Percentiles rank a stretch among this genome's conserved stretches.
These are phyloP conservation scores for Aspergillus affinis DNA, from an alignment of 495 filamentous ascomycete species.

Conservation along the genomic window DNA sequence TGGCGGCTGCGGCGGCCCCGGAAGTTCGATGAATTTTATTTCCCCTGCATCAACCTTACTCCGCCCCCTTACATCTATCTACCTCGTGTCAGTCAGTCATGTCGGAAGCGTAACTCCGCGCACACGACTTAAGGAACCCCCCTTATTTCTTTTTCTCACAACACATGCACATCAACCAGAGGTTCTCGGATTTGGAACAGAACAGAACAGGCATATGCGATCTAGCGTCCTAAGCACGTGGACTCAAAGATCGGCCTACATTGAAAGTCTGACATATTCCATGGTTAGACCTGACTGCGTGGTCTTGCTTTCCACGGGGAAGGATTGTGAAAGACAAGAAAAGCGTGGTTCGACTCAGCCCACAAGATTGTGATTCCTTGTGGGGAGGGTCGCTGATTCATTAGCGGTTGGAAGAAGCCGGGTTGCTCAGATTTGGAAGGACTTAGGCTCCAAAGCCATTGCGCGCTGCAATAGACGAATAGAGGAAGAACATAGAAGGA, in stretches of 20 bases:
- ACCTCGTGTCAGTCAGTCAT: not conserved
- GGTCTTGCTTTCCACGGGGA: not conserved
- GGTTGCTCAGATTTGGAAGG: not conserved
- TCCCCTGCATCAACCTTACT: not conserved
- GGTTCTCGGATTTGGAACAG: too few relatives aligned
- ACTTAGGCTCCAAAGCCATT: not conserved
- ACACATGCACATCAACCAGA: not conserved
- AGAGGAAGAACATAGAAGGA: not conserved
- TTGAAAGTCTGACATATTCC: not conserved
- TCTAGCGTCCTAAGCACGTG: not conserved
- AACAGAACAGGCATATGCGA: not conserved
- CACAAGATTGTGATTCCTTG: not conserved
- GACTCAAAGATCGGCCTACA: not conserved
- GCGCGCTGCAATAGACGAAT: not conserved
- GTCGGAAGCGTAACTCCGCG: not conserved
- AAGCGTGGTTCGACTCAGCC: not conserved
- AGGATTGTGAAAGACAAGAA: not conserved
- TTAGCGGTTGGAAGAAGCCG: too few relatives aligned
- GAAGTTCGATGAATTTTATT: constrained; percentile 35
- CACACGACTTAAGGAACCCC: too few relatives aligned
- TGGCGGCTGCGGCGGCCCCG: constrained; percentile 40
- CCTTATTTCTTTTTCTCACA: not conserved
- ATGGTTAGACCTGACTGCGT: not conserved
- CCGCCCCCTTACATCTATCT: constrained; percentile 1
- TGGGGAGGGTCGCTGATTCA: not conserved